Percentiles rank a stretch among this genome's conserved stretches.
phyloP scores from a whole-genome alignment of 495 filamentous ascomycete genomes.

The Neurospora sp. region DNA sequence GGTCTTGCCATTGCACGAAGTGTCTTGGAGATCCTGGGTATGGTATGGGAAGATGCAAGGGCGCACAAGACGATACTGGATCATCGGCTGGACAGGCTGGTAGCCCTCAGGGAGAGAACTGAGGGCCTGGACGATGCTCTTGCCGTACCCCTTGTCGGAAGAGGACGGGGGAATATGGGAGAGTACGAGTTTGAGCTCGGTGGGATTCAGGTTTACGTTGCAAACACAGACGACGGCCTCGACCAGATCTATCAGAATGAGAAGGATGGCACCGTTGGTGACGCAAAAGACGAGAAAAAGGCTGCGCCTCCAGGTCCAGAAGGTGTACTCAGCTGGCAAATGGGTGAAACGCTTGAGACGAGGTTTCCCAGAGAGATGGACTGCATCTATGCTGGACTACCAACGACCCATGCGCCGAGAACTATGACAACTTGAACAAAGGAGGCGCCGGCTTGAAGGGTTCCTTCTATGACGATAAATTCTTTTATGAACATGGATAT shows the following conservation, averaged over 20 bases:
- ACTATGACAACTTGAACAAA: neutral
- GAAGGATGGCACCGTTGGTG: neutral
- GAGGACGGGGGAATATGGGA: neutral
- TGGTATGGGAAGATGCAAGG: slow-evolving; percentile 15
- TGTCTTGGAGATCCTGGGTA: slow-evolving; percentile 12
- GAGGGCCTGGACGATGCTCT: neutral
- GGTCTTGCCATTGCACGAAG: slow-evolving; percentile 11
- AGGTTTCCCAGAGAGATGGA: slow-evolving; percentile 21
- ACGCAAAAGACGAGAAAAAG: neutral
- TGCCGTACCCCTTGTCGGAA: neutral
- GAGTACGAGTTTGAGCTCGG: neutral
- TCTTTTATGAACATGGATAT: neutral
- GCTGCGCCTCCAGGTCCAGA: neutral
- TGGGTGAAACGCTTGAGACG: slow-evolving; percentile 12
- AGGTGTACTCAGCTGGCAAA: slow-evolving; percentile 13
- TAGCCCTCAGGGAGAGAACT: slow-evolving; percentile 8
- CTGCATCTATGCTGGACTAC: slow-evolving; percentile 12
- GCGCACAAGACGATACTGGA: slow-evolving; percentile 13
- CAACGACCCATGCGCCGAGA: neutral
- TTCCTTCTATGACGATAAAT: neutral
- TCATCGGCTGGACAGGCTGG: slow-evolving; percentile 13
- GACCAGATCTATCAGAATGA: neutral
- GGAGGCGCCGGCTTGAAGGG: neutral
- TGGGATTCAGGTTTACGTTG: slow-evolving; percentile 7
- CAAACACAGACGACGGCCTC: neutral